These are phyloP conservation scores for Tephrocybe rancida DNA, from an alignment of 768 basidiomycete genomes.

Conservation along the genomic window DNA sequence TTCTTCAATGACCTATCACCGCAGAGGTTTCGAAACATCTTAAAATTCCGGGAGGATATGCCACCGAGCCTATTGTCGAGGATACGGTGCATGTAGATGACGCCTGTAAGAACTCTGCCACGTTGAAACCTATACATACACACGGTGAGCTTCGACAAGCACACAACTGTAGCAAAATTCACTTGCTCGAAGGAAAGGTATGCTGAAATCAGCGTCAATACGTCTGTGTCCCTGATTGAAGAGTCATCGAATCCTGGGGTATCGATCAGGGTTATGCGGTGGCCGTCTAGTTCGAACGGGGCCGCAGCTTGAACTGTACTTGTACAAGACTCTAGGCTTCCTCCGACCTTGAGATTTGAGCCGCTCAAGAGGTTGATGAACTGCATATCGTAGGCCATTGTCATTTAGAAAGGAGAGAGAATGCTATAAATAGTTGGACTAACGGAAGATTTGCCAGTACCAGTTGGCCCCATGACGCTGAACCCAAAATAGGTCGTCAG, in stretches of 20 bases:
- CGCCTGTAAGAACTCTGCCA: slow-evolving; percentile 46
- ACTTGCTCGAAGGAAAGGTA: slow-evolving; percentile 36
- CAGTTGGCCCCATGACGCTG: slow-evolving; percentile 42
- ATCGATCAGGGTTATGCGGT: slow-evolving; percentile 49
- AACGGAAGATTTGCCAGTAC: slow-evolving; percentile 41
- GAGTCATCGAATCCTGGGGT: slow-evolving; percentile 67
- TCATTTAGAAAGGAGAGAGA: not conserved
- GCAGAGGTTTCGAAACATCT: slow-evolving; percentile 17
- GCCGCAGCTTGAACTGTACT: slow-evolving; percentile 41
- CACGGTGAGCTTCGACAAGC: too few relatives aligned
- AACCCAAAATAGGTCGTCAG: not conserved
- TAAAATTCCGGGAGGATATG: slow-evolving; percentile 17
- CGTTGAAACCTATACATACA: slow-evolving; percentile 26
- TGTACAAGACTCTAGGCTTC: slow-evolving; percentile 53
- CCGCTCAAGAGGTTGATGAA: slow-evolving; percentile 59
- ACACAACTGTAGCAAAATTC: not conserved
- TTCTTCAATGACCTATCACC: slow-evolving; percentile 13
- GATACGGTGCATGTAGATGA: slow-evolving; percentile 60
- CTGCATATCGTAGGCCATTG: slow-evolving; percentile 27
- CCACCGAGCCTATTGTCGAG: slow-evolving; percentile 48
- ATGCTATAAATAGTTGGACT: slow-evolving; percentile 5
- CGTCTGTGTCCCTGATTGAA: slow-evolving; percentile 44
- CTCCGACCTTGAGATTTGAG: slow-evolving; percentile 46
- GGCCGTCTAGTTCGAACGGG: slow-evolving; percentile 45
- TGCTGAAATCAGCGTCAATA: slow-evolving; percentile 51